Evolutionary conservation across 192 early-diverging fungal species (phyloP).

Genomic region (Linnemannia schmuckeri): DNA sequence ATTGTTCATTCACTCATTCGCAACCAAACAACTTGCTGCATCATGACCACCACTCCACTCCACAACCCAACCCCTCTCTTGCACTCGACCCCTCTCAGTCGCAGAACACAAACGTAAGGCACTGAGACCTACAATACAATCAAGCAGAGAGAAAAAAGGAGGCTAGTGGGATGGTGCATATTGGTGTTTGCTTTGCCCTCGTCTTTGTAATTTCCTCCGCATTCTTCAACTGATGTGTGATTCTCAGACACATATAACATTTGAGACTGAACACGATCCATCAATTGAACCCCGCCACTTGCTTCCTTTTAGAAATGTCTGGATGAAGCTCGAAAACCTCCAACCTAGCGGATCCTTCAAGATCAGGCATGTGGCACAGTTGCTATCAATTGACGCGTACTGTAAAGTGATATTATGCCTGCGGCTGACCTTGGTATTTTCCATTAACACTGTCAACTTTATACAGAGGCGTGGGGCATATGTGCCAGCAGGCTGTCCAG

Average conservation of each 20-base stretch:
- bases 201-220: neutral
- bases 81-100: slow-evolving; percentile 61
- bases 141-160: neutral
- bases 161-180: neutral
- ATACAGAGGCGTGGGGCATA: slow-evolving; percentile 72
- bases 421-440: neutral
- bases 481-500: slow-evolving; percentile 65
- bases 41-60: slow-evolving; percentile 37
- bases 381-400: neutral
- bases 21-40: neutral
- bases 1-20: neutral
- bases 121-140: slow-evolving; percentile 14
- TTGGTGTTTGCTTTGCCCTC: neutral
- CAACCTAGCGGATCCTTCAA: slow-evolving; percentile 86
- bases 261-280: neutral
- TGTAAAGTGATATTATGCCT: no score
- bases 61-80: slow-evolving; percentile 65
- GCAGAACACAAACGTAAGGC: slow-evolving; percentile 36
- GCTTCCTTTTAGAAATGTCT: slow-evolving; percentile 65
- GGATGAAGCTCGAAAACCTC: slow-evolving; percentile 83
- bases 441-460: neutral
- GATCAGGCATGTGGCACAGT: slow-evolving; percentile 62
- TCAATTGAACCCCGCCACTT: neutral
- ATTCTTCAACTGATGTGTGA: neutral
- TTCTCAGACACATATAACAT: neutral